Percentiles rank a stretch among this genome's conserved stretches.
phyloP scores from a whole-genome alignment of 2,329 filamentous ascomycete genomes.

The Diaporthe citriasiana region DNA sequence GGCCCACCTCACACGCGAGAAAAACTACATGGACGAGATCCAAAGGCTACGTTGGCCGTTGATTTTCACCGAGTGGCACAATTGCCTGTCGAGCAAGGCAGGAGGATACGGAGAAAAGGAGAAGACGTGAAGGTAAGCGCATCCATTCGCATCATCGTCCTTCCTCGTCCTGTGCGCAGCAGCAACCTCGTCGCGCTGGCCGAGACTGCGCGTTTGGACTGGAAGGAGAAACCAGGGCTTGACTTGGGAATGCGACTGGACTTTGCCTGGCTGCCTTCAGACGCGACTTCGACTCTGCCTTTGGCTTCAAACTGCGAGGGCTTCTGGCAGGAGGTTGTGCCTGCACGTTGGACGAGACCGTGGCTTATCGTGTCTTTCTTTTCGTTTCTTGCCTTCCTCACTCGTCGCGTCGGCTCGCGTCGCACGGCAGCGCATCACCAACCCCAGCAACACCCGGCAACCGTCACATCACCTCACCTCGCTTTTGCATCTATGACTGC shows the following conservation, averaged over 20 bases:
- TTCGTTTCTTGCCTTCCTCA: too few relatives aligned
- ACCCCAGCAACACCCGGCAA: not conserved
- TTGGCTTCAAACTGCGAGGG: not conserved
- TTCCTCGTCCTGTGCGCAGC: not conserved
- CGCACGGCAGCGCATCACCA: not conserved
- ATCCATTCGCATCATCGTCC: not conserved
- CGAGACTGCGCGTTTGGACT: not conserved
- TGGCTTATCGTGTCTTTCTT: not conserved
- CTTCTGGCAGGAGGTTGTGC: not conserved
- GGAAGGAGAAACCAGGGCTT: too few relatives aligned
- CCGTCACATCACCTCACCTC: not conserved
- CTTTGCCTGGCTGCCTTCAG: conserved; percentile 2
- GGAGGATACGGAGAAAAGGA: not conserved
- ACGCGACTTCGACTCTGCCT: not conserved
- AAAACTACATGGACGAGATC: not conserved
- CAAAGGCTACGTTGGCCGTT: not conserved
- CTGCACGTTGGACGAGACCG: not conserved
- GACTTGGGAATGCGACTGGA: not conserved
- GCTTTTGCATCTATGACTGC: not conserved
- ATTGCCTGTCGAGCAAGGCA: not conserved
- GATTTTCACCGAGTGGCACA: not conserved
- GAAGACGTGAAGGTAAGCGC: not conserved
- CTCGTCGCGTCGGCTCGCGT: not conserved
- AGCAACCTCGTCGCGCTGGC: not conserved
- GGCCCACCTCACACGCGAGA: not conserved